Conservation (phyloP, 495 filamentous ascomycete species). For the Aspergillus olivimuriae region DNA sequence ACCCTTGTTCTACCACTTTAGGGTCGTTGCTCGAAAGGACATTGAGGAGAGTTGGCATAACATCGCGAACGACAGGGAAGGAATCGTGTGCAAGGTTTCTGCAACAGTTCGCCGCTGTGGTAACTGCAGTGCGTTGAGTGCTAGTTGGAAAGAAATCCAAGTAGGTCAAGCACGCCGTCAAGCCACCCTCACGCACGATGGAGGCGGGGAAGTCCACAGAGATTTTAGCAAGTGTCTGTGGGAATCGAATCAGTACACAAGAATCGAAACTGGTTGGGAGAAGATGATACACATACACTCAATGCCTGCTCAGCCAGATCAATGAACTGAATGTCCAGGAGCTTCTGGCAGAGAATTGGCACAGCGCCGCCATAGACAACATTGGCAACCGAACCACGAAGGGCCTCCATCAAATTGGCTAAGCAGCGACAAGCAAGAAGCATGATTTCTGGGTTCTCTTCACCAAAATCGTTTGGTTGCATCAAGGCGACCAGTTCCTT, state of each 20-base stretch:
- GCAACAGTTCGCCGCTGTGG: slow-evolving; percentile 95
- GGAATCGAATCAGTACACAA: slow-evolving; percentile 7
- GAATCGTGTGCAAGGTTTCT: slow-evolving; percentile 92
- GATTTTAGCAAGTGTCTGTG: slow-evolving; percentile 87
- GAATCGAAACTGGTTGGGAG: neutral
- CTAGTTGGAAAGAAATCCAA: slow-evolving; percentile 97
- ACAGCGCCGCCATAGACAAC: slow-evolving; percentile 96
- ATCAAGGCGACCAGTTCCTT: slow-evolving; percentile 92
- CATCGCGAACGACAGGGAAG: slow-evolving; percentile 79
- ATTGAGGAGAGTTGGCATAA: slow-evolving; percentile 90
- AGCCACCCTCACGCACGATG: slow-evolving; percentile 91
- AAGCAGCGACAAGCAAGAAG: slow-evolving; percentile 92
- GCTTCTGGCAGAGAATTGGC: slow-evolving; percentile 85
- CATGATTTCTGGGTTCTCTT: slow-evolving; percentile 97
- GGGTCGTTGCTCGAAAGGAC: slow-evolving; percentile 91
- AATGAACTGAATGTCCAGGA: slow-evolving; percentile 92
- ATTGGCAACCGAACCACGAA: slow-evolving; percentile 85
- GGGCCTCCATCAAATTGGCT: slow-evolving; percentile 95
- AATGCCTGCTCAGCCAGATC: slow-evolving; percentile 96
- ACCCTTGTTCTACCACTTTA: slow-evolving; percentile 93
- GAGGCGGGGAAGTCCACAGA: slow-evolving; percentile 93
- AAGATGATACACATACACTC: slow-evolving; percentile 51
- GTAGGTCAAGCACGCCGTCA: slow-evolving; percentile 89
- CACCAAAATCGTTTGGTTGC: slow-evolving; percentile 80
- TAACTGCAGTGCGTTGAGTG: slow-evolving; percentile 93